These are phyloP conservation scores for Benincasa hispida DNA, from an alignment of 306 rosid genomes.

Conservation along the genomic window DNA sequence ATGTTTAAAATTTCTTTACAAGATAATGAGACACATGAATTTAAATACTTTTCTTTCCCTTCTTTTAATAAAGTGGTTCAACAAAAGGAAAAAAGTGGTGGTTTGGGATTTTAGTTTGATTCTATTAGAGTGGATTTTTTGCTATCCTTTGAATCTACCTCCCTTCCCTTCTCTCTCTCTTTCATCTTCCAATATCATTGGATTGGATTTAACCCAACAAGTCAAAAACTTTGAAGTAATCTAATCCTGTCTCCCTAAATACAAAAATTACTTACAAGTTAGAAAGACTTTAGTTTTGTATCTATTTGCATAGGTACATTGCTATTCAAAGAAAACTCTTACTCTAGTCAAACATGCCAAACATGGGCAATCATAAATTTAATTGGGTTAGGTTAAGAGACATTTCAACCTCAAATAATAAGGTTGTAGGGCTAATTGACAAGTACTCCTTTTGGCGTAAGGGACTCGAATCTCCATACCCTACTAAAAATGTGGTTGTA, in stretches of 20 bases:
- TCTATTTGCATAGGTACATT: not conserved
- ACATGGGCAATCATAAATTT: not conserved
- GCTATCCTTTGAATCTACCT: not conserved
- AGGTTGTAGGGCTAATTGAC: not conserved
- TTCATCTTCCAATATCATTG: not conserved
- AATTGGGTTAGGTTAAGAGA: not conserved
- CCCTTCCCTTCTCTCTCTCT: not conserved
- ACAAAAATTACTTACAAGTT: not conserved
- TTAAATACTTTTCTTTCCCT: not conserved
- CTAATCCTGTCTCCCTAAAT: not conserved
- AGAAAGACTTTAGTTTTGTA: not conserved
- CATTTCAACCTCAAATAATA: not conserved
- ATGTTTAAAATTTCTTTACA: not conserved
- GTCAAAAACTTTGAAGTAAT: not conserved
- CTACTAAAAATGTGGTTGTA: not conserved
- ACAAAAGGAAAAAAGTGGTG: not conserved
- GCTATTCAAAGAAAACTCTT: not conserved
- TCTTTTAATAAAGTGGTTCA: not conserved
- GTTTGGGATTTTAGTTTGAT: conserved; percentile 2
- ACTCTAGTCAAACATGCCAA: not conserved
- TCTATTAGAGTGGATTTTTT: not conserved
- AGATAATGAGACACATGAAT: conserved; percentile 3
- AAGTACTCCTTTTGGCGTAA: not conserved
- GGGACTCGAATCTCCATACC: not conserved
- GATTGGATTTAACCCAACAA: not conserved